Conservation (phyloP, 768 basidiomycete genomes). For the Suillus brevipes region DNA sequence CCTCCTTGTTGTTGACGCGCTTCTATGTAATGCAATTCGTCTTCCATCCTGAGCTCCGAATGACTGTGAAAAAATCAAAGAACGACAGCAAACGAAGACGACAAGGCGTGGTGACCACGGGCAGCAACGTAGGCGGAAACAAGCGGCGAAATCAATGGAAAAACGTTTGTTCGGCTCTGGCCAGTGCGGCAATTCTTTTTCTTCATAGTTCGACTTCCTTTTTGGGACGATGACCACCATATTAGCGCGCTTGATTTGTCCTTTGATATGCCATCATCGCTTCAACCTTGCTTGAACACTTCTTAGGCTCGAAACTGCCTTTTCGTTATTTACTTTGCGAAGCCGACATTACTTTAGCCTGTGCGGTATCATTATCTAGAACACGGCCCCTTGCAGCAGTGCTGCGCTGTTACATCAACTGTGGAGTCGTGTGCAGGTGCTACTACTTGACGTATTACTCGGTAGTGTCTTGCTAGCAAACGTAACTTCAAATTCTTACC, state of each 20-base stretch:
- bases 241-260: neutral
- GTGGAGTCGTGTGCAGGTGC: neutral
- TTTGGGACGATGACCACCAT: conserved; percentile 1
- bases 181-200: neutral
- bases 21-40: neutral
- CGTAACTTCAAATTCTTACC: neutral
- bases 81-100: conserved; percentile 1
- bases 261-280: neutral
- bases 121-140: conserved; percentile 6
- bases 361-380: neutral
- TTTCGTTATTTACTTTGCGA: neutral
- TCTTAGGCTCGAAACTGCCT: neutral
- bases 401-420: neutral
- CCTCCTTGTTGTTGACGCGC: conserved; percentile 11
- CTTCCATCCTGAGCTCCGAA: neutral
- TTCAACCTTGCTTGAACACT: neutral
- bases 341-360: neutral
- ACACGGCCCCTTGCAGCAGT: neutral
- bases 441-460: neutral
- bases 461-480: neutral
- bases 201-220: conserved; percentile 1
- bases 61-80: conserved; percentile 1
- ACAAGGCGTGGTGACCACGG: conserved; percentile 1
- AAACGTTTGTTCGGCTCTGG: conserved; percentile 9
- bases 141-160: conserved; percentile 6